Evolutionary conservation across 805 yeast genomes (phyloP).

Genomic region (Allodekkera sacchari): DNA sequence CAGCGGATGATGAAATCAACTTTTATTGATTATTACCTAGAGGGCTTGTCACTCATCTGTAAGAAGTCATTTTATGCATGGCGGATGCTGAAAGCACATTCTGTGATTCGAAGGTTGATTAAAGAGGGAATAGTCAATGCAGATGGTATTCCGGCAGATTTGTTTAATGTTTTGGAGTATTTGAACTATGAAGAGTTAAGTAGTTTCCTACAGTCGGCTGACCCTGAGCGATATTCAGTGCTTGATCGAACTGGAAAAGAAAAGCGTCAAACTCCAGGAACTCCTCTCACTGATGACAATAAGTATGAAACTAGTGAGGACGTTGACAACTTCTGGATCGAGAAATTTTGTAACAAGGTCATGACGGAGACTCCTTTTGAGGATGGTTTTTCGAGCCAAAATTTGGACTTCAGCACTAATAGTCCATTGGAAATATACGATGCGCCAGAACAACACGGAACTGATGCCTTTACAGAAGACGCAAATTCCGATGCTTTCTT

Average conservation of each 20-base stretch:
- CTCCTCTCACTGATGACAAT: conserved; percentile 1
- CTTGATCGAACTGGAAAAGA: conserved; percentile 2
- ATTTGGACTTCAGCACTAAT: no score
- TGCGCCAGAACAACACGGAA: no score
- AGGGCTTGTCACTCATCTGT: conserved; percentile 37
- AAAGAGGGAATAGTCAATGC: no score
- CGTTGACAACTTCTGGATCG: conserved; percentile 20
- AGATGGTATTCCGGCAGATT: neutral
- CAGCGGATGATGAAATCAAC: conserved; percentile 4
- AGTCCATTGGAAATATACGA: no score
- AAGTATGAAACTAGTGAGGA: conserved; percentile 7
- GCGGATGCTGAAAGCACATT: conserved; percentile 56
- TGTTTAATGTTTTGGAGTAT: conserved; percentile 11
- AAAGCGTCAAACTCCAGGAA: conserved; percentile 2
- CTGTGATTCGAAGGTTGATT: no score
- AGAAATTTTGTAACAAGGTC: conserved; percentile 6
- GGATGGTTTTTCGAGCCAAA: neutral
- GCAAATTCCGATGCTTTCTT: neutral
- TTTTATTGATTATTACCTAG: conserved; percentile 7
- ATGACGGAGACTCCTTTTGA: conserved; percentile 2
- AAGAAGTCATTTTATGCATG: conserved; percentile 58
- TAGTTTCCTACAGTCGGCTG: conserved; percentile 7
- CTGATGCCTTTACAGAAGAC: no score
- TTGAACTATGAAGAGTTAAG: conserved; percentile 12
- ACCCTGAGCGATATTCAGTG: conserved; percentile 1